Conservation (phyloP, 2,329 filamentous ascomycete species). For the Ploettnerulaceae sp. region DNA sequence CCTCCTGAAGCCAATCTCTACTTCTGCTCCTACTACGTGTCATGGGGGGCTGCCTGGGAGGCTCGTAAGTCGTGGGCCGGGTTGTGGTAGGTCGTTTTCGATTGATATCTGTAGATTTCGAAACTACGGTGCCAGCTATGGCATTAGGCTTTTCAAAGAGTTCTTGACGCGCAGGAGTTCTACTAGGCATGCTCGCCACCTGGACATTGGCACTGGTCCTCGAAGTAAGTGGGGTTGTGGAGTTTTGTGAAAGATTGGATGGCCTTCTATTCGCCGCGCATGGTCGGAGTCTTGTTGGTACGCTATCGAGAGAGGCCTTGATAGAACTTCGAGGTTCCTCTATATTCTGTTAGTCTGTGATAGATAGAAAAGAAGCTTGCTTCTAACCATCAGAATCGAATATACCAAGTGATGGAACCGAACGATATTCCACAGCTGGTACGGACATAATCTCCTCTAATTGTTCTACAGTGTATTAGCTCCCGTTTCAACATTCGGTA, state of each 20-base stretch:
- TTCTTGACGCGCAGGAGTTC: neutral
- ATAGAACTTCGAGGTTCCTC: neutral
- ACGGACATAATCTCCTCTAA: neutral
- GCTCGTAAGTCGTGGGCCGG: neutral
- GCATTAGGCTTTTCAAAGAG: neutral
- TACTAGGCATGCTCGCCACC: neutral
- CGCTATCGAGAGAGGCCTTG: neutral
- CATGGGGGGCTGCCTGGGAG: neutral
- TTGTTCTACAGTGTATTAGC: neutral
- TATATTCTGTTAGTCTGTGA: neutral
- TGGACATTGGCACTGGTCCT: neutral
- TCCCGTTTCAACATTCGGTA: neutral
- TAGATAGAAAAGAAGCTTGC: neutral
- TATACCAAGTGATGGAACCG: neutral
- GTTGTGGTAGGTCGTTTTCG: constrained; percentile 3
- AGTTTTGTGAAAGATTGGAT: neutral
- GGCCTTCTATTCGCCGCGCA: constrained; percentile 1
- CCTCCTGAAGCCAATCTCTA: neutral
- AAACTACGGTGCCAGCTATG: neutral
- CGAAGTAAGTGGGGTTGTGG: too few relatives aligned
- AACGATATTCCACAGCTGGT: neutral
- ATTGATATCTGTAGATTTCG: neutral
- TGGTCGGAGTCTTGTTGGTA: neutral
- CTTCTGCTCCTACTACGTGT: neutral
- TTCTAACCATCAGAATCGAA: neutral